Evolutionary conservation across 2,329 filamentous ascomycete species (phyloP), one percentile per base, ranked within the genome.

Genomic region (Colletotrichum plurivorum): DNA sequence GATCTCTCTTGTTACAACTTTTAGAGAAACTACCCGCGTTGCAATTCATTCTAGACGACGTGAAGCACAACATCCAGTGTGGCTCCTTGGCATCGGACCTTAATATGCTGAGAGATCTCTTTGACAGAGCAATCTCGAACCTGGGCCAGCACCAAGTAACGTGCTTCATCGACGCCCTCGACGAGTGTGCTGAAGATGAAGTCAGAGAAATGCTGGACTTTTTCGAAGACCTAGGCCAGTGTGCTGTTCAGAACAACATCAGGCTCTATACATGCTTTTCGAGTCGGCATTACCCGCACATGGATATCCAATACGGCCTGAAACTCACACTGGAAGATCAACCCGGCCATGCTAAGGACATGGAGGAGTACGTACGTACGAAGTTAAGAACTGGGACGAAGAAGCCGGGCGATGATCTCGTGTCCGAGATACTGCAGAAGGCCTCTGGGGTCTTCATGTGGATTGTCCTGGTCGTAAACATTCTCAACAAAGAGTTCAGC

Each of bases 161-260:
- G 20, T 75, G 74, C 0, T 81, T 78, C 27, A 72, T 82, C 1
- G 84, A 87, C 59, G 85, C 84, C 0, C 75, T 87, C 1, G 85
- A 88, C 45, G 85, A 87, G 70, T 86, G 84, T 63, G 76, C 84
- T 7, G 81, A 84, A 57, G 60, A 73, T 2, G 75, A 87, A 53
- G 74, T 82, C 2, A 76, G 77, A 36, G 76, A 79, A 0, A 85
- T 87, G 81, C 73, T 87, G 1, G 49, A 71, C 0, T 83, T 82
- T 60, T 82, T 87, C 13, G 78, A 85, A 58, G 71, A 77, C 0
- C 63, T 87, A 0, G 54, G 61, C 0, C 27, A 58, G 12, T n/a
- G 12, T 16, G 10, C 72, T 0, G 75, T 78, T 3, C 59, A 73
- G 0, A 20, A 51, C 4, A 64, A 27, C 0, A 51, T 73, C 0